Base-by-base conservation (phyloP, 768 basidiomycete genomes). In the Lactarius tabidus region DNA sequence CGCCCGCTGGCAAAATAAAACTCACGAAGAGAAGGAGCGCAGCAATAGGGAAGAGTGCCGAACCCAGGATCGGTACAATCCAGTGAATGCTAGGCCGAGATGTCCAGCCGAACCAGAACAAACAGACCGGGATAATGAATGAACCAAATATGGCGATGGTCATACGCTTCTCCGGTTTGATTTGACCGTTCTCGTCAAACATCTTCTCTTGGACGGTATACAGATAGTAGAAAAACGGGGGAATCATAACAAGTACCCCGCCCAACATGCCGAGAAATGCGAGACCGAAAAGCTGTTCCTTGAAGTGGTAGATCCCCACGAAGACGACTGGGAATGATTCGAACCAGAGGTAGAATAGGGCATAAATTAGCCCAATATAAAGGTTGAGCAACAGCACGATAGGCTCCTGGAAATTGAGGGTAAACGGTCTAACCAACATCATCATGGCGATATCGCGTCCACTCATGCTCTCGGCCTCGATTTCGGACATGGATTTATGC, bases 81-180 rank as follows among this genome's bases (percentile, higher is more conserved):
- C 77, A 77, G 41, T 74, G 76, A 2, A 78, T 60, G 59, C 62
- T 70, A 9, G 72, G 29, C 1, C 67, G 69, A n/a, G 72, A 65
- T 6, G 74, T 69, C 69, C 74, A 75, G 51, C 76, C 76, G 65
- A 78, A 78, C 66, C 73, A 72, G 62, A 79, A 71, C 58, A 78
- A 61, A 23, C 71, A 73, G 29, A 69, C 66, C 0, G 76, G 77
- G 26, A 75, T 70, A 58, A 76, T 70, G 36, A 75, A 59, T 38
- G 71, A 72, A 20, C 71, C 76, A 33, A 77, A 45, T 38, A 78
- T 71, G 15, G 75, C 76, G 33, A 73, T 56, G 10, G 74, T 73
- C 62, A 78, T 72, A 28, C 74, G 73, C 33, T 72, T 70, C 66
- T 77, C 76, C 0, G 76, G 75, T 58, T 68, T 68, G 7, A 68